Evolutionary conservation across 2,329 filamentous ascomycete species (phyloP), one percentile per base, ranked within the genome.

Genomic region (Biscogniauxia sp.): DNA sequence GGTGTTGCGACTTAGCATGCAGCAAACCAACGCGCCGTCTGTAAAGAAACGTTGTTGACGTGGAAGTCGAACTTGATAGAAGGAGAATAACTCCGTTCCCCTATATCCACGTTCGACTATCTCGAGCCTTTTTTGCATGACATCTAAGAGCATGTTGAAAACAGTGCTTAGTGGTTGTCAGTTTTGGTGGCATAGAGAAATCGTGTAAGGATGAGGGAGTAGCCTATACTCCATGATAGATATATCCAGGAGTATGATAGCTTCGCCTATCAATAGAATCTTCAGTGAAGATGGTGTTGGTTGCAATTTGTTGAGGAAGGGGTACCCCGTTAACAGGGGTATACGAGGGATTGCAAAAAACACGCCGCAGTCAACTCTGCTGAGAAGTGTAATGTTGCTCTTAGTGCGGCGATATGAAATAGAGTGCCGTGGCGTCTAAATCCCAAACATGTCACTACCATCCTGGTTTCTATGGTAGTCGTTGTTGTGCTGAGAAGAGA

Each of bases 381-480:
- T 17, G 11, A 45, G 37, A 45, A 45, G 6, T n/a, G 37, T 45
- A n/a, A 45, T n/a, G 37, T 45, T 17, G 37, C 17, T 45, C 37
- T 45, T 45, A n/a, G 17, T n/a, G 13, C 37, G 37, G 37, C 37
- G 17, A 45, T 45, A 11, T n/a, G 37, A 45, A 51, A 7, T 23
- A 4, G 19, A 64, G 58, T 60, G 45, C 55, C 54, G 9, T n/a
- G 11, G 2, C 20, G 15, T 45, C 53, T 61, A 69, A 41, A 66
- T 37, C 5, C 57, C 55, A 57, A 66, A 72, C 3, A 64, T 63
- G 8, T 66, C 62, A 8, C 61, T 61, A 37, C 60, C 58, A 26
- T 61, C 53, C 37, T 69, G 67, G 50, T 55, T 63, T 20, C 63
- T 54, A 23, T 68, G 55, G 50, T 67, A 72, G 20, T 59, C 51